These are phyloP conservation scores for Penicillium sumatraense DNA, from an alignment of 2,329 filamentous ascomycete genomes.

Conservation along the genomic window DNA sequence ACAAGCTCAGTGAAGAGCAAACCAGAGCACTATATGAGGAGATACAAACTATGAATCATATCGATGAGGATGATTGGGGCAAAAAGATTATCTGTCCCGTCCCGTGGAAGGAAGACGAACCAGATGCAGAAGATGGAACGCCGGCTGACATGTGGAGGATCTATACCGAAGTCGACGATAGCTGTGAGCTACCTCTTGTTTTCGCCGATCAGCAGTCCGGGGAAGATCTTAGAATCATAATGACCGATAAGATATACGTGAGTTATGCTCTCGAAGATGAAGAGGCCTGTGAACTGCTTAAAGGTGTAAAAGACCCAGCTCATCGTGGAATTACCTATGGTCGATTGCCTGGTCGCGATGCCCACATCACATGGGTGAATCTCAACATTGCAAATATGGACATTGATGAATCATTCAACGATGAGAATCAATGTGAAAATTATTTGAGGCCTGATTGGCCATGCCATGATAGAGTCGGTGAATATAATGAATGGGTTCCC, in stretches of 20 bases:
- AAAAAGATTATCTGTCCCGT: constrained; percentile 11
- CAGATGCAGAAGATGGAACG: constrained; percentile 7
- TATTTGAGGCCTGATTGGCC: constrained; percentile 4
- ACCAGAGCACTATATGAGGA: constrained; percentile 1
- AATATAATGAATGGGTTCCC: neutral
- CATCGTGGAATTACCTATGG: constrained; percentile 6
- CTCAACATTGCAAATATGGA: constrained; percentile 7
- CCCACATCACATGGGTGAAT: neutral
- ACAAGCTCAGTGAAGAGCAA: constrained; percentile 9
- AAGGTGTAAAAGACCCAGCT: constrained; percentile 2
- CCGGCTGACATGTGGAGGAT: constrained; percentile 12
- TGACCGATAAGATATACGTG: neutral
- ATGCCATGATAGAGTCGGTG: neutral
- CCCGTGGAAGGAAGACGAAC: constrained; percentile 7
- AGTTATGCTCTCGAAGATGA: neutral
- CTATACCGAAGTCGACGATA: constrained; percentile 1
- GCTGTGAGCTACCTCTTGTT: constrained; percentile 1
- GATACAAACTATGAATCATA: neutral
- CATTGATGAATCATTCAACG: constrained; percentile 8
- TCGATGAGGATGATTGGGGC: neutral
- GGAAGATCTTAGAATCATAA: constrained; percentile 9
- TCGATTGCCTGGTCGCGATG: constrained; percentile 5
- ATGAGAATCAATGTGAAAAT: neutral
- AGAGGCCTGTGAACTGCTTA: neutral
- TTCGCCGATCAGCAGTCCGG: constrained; percentile 15